Base-by-base conservation (phyloP, 1,139 yeast species). In the Kodamaea ohmeri region DNA sequence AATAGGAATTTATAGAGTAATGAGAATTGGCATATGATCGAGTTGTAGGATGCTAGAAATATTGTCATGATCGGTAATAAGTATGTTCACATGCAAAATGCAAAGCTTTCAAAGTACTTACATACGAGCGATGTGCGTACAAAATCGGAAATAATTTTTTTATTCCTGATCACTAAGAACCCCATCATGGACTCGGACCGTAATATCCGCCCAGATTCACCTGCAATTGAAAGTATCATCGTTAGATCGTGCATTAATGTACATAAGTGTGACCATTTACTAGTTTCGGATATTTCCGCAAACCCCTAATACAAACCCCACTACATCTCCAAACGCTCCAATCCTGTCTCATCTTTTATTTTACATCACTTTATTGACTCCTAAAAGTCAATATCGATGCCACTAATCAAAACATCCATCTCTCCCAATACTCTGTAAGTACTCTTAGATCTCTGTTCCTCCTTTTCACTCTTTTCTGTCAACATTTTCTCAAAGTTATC, bases 391-490 rank as follows among this genome's bases (percentile, higher is more conserved):
- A 66, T 38, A 29, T 69, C 69, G 39, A 70, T 59, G 29, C 50
- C 55, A 18, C 56, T 52, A 32, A 71, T 65, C 46, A 71, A 56
- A 42, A 59, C 56, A 45, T 71, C 76, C 68, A 71, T 62, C 28
- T 61, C 66, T 17, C 76, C 76, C 47, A 70, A 58, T 25, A 64
- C 65, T 45, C 76, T 53, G 51, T 71, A 71, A 9, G 71, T 69
- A 2, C 71, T 62, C 29, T 58, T 53, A 6, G 73, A 72, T 37
- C 70, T 71, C 42, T 62, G 59, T 26, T 57, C 66, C 45, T 70
- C 75, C 37, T 65, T 61, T 34, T 60, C 58, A 21, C 54, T 50
- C 49, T 68, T 69, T 44, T 68, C 71, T 11, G 64, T 63, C 41
- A 70, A 47, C 48, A 61, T 46, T 25, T 53, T 55, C 35, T 64